Evolutionary conservation across 768 basidiomycete species (phyloP).

Genomic region (Boletus pseudopeckii): DNA sequence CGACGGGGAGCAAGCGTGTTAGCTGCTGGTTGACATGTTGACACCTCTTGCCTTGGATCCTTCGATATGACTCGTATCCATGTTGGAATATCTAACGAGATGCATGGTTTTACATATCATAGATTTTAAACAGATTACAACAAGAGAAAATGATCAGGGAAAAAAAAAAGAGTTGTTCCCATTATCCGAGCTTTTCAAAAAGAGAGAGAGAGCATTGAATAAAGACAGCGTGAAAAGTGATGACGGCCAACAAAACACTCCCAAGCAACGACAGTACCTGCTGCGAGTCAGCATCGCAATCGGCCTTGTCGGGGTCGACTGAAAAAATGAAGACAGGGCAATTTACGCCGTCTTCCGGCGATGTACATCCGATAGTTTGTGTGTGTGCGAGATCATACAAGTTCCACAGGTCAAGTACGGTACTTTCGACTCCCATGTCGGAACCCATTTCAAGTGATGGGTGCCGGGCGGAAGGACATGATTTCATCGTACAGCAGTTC

Average conservation of each 20-base stretch:
- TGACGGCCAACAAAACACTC: not conserved
- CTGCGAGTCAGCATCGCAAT: not conserved
- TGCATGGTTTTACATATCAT: constrained; percentile 4
- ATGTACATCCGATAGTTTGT: constrained; percentile 2
- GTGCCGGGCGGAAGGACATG: constrained; percentile 76
- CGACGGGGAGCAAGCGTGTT: not conserved
- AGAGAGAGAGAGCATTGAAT: not conserved
- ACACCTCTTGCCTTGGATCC: not conserved
- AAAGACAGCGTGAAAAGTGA: not conserved
- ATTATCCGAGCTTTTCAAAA: constrained; percentile 1
- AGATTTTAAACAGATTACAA: constrained; percentile 13
- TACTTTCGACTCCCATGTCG: not conserved
- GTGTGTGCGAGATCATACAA: not conserved
- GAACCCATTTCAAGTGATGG: constrained; percentile 37
- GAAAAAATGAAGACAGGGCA: not conserved
- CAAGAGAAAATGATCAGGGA: not conserved
- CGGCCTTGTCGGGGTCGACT: not conserved
- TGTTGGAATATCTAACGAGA: not conserved
- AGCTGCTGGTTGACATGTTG: not conserved
- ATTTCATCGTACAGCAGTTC: constrained; percentile 93
- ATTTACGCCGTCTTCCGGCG: not conserved
- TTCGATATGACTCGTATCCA: not conserved
- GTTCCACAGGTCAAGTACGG: not conserved
- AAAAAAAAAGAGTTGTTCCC: not conserved
- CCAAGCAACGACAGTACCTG: not conserved